Base-by-base conservation (phyloP, 2,329 filamentous ascomycete genomes). In the Fusarium irregulare region DNA sequence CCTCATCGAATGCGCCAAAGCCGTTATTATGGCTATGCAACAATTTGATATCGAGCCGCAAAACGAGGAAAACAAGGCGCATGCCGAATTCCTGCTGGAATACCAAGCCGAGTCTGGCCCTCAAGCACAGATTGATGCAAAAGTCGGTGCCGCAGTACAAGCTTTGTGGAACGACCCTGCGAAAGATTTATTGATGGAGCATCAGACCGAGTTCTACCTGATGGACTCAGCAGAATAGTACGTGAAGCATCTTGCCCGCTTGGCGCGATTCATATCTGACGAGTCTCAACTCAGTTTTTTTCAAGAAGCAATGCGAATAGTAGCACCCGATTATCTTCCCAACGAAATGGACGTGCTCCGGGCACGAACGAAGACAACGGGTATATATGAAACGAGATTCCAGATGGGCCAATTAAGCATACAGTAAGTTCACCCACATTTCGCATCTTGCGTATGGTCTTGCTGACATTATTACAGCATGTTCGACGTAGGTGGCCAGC, bases 221-320 rank as follows among this genome's bases (percentile, higher is more conserved):
- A 99, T 99, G 96, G 96, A 99, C 80, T 99, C 96, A 25, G 96
- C 96, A 55, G 94, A 94, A 83, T 99, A 99, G 95, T 99, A 87
- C 79, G 92, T 81, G 30, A 10, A 20, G 37, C 73, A 37, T 65
- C 25, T 23, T 30, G 34, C 18, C 4, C 44, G 20, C 23, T 32
- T 34, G 28, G 23, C 32, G 46, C 23, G n/a, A 40, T 56, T 21
- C 40, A 18, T 21, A 32, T 37, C 61, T 76, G 21, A 76, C 49
- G 10, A 40, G 6, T 14, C 2, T 42, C 37, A 21, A 18, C 40
- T 7, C 76, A 99, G 96, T 83, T 99, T 99, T 83, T 98, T 99
- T 80, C 93, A 97, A 70, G 93, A 98, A 80, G 93, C 94, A 25
- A 86, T 88, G 78, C 89, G 96, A 78, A 97, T 99, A 84, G 89